phyloP scores from a whole-genome alignment of 139 green algal species.

The Eudorina sp. region DNA sequence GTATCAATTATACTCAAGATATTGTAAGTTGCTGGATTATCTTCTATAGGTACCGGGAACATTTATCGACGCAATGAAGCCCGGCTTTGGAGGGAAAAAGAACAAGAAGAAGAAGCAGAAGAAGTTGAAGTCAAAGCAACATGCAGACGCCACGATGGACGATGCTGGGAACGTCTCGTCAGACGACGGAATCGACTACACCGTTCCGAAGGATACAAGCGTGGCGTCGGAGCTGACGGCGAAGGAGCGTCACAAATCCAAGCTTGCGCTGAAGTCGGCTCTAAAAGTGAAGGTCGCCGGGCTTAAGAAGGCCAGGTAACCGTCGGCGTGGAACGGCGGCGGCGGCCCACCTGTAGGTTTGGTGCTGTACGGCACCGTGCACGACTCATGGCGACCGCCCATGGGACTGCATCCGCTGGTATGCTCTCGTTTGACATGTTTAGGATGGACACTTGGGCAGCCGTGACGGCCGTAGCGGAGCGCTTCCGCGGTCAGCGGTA shows the following conservation, averaged over 20 bases:
- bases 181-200: constrained; percentile 24
- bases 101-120: constrained; percentile 38
- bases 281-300: constrained; percentile 34
- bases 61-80: constrained; percentile 26
- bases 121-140: neutral
- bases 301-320: constrained; percentile 37
- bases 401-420: too few relatives aligned
- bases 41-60: too few relatives aligned
- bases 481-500: too few relatives aligned
- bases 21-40: too few relatives aligned
- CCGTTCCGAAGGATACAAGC: constrained; percentile 11
- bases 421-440: too few relatives aligned
- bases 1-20: too few relatives aligned
- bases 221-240: constrained; percentile 25
- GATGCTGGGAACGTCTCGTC: neutral
- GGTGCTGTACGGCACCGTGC: too few relatives aligned
- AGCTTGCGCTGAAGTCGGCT: neutral
- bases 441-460: too few relatives aligned
- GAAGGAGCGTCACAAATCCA: constrained; percentile 19
- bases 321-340: constrained; percentile 8
- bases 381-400: too few relatives aligned
- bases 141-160: neutral
- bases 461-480: too few relatives aligned
- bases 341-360: too few relatives aligned
- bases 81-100: constrained; percentile 10